Evolutionary conservation across 495 filamentous ascomycete genomes (phyloP).

Genomic region (Trichoderma gamsii): DNA sequence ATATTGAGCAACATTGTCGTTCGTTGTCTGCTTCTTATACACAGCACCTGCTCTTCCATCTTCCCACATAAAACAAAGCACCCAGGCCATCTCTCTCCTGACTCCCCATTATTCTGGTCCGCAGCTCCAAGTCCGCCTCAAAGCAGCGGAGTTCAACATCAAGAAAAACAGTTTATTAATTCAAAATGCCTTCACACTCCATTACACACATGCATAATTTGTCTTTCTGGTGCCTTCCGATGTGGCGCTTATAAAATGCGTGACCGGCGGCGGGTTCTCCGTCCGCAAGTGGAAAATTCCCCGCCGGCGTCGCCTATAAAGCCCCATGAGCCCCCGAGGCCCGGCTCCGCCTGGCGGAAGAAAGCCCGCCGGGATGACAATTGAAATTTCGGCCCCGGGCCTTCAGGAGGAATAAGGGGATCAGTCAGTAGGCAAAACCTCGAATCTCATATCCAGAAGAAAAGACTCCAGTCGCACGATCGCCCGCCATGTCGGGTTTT

Average conservation of each 20-base stretch:
- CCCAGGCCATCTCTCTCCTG: background rate
- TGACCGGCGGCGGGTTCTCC: background rate
- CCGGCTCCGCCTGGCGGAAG: constrained; percentile 6
- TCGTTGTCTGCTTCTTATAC: background rate
- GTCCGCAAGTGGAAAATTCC: background rate
- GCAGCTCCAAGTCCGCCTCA: background rate
- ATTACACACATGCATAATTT: background rate
- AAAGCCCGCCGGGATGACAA: constrained; percentile 1
- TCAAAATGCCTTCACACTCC: background rate
- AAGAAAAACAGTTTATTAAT: background rate
- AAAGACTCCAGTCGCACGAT: background rate
- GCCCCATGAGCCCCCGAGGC: background rate
- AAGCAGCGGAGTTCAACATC: background rate
- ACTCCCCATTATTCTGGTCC: background rate
- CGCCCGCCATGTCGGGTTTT: background rate
- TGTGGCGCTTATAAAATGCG: background rate
- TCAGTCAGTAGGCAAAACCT: background rate
- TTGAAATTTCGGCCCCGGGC: background rate
- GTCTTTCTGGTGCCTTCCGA: background rate
- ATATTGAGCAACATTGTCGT: background rate
- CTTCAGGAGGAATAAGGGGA: background rate
- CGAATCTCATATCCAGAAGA: background rate
- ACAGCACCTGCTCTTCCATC: background rate
- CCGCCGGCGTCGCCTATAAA: background rate
- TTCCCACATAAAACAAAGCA: too few species aligned